Percentiles rank a stretch among this genome's conserved stretches.
Conservation (phyloP, 192 early-diverging fungal genomes). For the Globomyces pollinis-pini region DNA sequence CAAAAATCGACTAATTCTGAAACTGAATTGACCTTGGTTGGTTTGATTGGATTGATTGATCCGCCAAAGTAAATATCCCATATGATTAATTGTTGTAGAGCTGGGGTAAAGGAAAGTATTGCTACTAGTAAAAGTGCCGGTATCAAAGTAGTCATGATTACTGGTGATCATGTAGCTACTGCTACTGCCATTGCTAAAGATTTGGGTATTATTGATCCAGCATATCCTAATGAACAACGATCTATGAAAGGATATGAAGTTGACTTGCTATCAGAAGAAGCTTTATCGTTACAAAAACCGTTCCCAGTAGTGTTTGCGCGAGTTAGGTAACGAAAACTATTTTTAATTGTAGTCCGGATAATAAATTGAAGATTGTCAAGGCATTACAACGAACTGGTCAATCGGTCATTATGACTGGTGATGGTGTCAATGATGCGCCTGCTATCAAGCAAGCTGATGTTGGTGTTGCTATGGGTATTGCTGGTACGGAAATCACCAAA, state of each 20-base stretch:
- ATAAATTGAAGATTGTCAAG: conserved; percentile 91
- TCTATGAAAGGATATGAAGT: conserved; percentile 85
- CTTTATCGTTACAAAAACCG: conserved; percentile 65
- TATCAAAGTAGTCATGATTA: conserved; percentile 95
- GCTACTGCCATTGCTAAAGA: conserved; percentile 87
- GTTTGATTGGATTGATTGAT: conserved; percentile 88
- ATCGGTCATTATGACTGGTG: conserved; percentile 83
- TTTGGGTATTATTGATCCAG: conserved; percentile 72
- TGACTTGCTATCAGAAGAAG: conserved; percentile 85
- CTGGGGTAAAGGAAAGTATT: conserved; percentile 75
- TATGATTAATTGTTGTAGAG: no score
- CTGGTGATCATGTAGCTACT: conserved; percentile 91
- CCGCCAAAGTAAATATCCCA: conserved; percentile 58
- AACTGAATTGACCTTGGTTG: conserved; percentile 73
- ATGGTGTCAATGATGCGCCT: conserved; percentile 92
- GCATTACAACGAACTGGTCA: conserved; percentile 75
- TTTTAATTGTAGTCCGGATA: no score
- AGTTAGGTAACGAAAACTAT: conserved; percentile 63
- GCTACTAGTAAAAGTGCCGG: conserved; percentile 81
- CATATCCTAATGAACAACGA: conserved; percentile 42
- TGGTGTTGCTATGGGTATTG: conserved; percentile 95
- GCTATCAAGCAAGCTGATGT: conserved; percentile 94
- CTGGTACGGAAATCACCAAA: conserved; percentile 95
- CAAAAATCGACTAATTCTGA: conserved; percentile 59
- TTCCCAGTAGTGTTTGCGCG: conserved; percentile 97